Conservation (phyloP, 495 filamentous ascomycete genomes). For the Aspergillus kassunensis region DNA sequence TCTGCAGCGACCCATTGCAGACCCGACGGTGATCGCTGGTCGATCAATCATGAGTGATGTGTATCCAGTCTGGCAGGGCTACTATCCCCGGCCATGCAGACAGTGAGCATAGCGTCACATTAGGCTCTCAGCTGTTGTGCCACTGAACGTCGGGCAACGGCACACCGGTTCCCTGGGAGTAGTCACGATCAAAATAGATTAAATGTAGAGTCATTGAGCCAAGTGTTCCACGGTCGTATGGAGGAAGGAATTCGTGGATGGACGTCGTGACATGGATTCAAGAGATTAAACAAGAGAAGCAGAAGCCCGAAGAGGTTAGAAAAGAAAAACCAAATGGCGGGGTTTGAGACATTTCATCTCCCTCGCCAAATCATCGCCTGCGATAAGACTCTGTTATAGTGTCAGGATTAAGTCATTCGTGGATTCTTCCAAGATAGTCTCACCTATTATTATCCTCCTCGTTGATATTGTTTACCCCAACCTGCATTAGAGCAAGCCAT, state of each 20-base stretch:
- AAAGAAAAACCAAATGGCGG: conserved; percentile 1
- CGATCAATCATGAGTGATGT: conserved; percentile 1
- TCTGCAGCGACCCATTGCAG: not conserved
- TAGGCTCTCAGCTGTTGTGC: not conserved
- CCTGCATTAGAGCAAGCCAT: not conserved
- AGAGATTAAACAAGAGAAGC: not conserved
- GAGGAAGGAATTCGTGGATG: not conserved
- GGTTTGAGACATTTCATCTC: conserved; percentile 13
- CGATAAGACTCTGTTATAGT: not conserved
- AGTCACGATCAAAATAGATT: conserved; percentile 6
- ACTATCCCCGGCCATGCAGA: not conserved
- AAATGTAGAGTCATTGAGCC: not conserved
- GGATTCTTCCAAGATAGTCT: too few species aligned
- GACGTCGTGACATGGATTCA: too few species aligned
- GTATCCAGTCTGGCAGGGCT: not conserved
- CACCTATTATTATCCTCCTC: conserved; percentile 3
- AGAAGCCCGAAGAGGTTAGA: not conserved
- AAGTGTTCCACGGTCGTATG: not conserved
- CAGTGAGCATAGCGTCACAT: not conserved
- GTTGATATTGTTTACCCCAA: not conserved
- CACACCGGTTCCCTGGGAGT: not conserved
- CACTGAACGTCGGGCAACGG: not conserved
- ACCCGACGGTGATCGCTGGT: not conserved
- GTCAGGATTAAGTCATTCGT: conserved; percentile 1
- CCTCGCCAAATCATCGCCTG: conserved; percentile 5